phyloP scores from a whole-genome alignment of 345 rosid genomes.

The Bruguiera sexangula region DNA sequence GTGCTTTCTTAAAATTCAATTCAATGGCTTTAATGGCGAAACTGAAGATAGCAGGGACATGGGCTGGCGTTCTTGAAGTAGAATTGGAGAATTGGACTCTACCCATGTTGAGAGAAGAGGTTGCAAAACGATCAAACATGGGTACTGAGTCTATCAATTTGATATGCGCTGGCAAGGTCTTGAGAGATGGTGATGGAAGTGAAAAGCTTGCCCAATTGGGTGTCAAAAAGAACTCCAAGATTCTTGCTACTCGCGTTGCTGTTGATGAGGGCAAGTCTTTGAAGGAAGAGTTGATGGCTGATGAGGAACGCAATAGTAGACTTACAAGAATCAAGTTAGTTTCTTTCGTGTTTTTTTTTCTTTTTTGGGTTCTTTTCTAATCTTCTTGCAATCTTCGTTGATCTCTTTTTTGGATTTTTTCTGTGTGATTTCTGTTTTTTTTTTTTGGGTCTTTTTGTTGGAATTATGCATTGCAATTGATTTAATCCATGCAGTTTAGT shows the following conservation, averaged over 20 bases:
- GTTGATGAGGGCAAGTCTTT: constrained; percentile 65
- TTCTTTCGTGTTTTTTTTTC: background rate
- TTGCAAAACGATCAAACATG: constrained; percentile 59
- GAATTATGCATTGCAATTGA: background rate
- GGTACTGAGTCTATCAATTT: constrained; percentile 58
- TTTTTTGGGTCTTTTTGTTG: background rate
- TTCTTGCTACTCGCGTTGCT: constrained; percentile 60
- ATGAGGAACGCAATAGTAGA: constrained; percentile 71
- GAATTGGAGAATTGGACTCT: constrained; percentile 81
- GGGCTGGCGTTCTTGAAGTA: constrained; percentile 76
- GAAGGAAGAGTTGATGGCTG: constrained; percentile 51
- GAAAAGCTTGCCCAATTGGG: constrained; percentile 56
- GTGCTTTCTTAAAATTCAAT: too few species aligned
- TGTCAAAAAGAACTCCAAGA: constrained; percentile 64
- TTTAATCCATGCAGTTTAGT: background rate
- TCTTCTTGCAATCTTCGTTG: too few species aligned
- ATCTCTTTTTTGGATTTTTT: background rate
- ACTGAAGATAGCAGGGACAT: constrained; percentile 82
- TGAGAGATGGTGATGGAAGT: constrained; percentile 56
- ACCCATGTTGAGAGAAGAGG: constrained; percentile 66
- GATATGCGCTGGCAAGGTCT: constrained; percentile 70
- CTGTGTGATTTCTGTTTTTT: background rate
- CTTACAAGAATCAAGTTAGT: constrained; percentile 75
- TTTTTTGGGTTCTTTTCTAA: background rate
- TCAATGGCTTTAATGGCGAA: constrained; percentile 27